phyloP scores from a whole-genome alignment of 148 eudicot genomes.

The Salicornia ramosissima region DNA sequence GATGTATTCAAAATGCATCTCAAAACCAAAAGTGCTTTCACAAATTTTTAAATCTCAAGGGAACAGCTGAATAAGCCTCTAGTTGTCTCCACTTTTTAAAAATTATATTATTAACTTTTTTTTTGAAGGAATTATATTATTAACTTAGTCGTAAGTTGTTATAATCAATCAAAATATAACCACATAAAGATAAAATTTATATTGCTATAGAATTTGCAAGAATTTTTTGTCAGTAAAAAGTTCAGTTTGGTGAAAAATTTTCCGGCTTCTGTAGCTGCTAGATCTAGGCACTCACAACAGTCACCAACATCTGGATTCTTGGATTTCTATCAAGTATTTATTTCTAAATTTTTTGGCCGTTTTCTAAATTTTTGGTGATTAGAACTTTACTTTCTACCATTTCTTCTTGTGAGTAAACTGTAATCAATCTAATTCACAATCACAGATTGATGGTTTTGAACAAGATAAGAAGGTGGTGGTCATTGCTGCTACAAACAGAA shows the following conservation, averaged over 20 bases:
- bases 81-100: background rate
- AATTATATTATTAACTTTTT: too few relatives aligned
- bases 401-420: background rate
- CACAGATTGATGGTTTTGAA: slow-evolving; percentile 98
- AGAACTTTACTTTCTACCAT: background rate
- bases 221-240: too few relatives aligned
- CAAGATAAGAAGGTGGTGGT: slow-evolving; percentile 95
- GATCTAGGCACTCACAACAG: too few relatives aligned
- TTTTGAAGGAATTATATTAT: too few relatives aligned
- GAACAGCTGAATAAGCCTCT: background rate
- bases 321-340: background rate
- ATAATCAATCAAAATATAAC: too few relatives aligned
- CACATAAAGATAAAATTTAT: too few relatives aligned
- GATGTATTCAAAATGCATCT: background rate
- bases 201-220: too few relatives aligned
- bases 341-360: background rate
- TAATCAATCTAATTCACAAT: slow-evolving; percentile 1
- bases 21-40: too few relatives aligned
- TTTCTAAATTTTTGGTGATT: background rate
- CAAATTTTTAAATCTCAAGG: background rate
- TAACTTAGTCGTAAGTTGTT: too few relatives aligned
- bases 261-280: too few relatives aligned
- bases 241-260: too few relatives aligned
- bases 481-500: slow-evolving; percentile 94
- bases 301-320: too few relatives aligned